Percentiles rank a stretch among this genome's conserved stretches.
Conservation (phyloP, 495 filamentous ascomycete genomes). For the Aspergillus homomorphus region DNA sequence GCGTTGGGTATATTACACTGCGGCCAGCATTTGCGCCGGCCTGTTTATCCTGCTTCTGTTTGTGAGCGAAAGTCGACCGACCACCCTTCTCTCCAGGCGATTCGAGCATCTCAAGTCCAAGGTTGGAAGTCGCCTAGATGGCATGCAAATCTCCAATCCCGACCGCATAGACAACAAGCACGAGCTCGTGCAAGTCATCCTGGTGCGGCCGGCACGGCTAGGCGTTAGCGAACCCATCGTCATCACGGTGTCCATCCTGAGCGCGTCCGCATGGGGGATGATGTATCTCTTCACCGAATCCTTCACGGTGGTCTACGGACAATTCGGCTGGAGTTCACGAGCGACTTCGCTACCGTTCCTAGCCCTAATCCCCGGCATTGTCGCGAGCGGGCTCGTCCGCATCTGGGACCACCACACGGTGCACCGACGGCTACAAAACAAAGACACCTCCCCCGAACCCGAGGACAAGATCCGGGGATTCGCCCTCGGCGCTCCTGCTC, state of each 20-base stretch:
- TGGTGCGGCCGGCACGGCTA: constrained; percentile 39
- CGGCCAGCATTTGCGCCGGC: background rate
- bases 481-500: constrained; percentile 34
- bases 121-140: background rate
- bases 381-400: constrained; percentile 28
- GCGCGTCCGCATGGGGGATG: constrained; percentile 41
- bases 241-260: constrained; percentile 37
- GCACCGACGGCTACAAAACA: constrained; percentile 11
- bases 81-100: background rate
- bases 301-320: constrained; percentile 32
- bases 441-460: constrained; percentile 17
- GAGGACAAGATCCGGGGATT: constrained; percentile 45
- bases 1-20: constrained; percentile 31
- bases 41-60: background rate
- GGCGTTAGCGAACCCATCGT: constrained; percentile 48
- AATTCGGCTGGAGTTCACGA: constrained; percentile 27
- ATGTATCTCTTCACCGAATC: constrained; percentile 52
- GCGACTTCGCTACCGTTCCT: constrained; percentile 40
- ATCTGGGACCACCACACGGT: constrained; percentile 26
- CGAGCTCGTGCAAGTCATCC: constrained; percentile 6
- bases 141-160: background rate
- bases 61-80: constrained; percentile 5
- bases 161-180: background rate
- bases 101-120: background rate
- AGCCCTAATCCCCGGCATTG: constrained; percentile 32